A percentile compares a stretch with the other conserved stretches of the same genome.
phyloP scores from a whole-genome alignment of 2,329 filamentous ascomycete species.

The Trichoderma pleuroti region DNA sequence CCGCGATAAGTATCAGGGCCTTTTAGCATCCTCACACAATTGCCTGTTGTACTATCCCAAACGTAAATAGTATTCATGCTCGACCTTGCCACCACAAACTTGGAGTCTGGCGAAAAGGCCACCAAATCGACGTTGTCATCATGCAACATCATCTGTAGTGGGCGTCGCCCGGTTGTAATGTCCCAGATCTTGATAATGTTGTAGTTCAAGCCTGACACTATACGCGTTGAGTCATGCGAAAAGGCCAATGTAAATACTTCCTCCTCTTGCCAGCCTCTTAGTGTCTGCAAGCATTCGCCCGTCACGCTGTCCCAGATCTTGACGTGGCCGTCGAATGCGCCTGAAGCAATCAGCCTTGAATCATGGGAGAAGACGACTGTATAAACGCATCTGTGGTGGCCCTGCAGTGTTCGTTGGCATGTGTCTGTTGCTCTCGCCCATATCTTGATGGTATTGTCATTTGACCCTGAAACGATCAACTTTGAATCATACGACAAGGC shows the following conservation, averaged over 20 bases:
- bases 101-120: background rate
- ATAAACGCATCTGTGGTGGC: background rate
- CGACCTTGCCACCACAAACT: background rate
- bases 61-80: background rate
- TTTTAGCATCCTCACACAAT: background rate
- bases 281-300: background rate
- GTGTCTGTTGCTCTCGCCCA: background rate
- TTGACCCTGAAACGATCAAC: background rate
- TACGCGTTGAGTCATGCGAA: background rate
- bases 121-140: background rate
- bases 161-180: background rate
- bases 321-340: background rate
- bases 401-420: background rate
- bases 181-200: background rate
- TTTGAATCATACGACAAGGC: background rate
- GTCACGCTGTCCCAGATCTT: background rate
- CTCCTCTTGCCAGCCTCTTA: background rate
- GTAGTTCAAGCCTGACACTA: background rate
- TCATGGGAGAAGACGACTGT: background rate
- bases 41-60: background rate
- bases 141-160: accelerated
- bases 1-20: background rate
- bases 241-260: background rate
- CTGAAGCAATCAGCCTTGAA: background rate
- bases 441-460: background rate